Evolutionary conservation across 2,329 filamentous ascomycete species (phyloP), one percentile per base, ranked within the genome.

Genomic region (Drechslerella coelobrocha): DNA sequence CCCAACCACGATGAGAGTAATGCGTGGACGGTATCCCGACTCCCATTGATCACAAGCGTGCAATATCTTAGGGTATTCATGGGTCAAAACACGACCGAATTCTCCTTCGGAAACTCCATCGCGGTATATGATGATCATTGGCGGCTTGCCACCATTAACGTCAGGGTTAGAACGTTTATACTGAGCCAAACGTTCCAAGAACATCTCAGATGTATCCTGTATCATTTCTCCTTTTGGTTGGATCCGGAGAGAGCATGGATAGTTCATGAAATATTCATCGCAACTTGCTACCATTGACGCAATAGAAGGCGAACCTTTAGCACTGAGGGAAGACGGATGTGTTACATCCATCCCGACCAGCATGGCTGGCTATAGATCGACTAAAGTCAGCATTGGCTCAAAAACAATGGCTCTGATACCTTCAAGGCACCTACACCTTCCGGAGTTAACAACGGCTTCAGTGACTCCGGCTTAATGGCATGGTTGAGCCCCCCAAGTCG

Each of bases 81-180:
- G 72, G 0, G 85, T 80, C 0, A 94, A 79, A 0, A 96, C 88
- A 24, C 84, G 81, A 0, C 82, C 76, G 77, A 93, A 97, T 74
- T 96, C 91, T 0, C 91, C 73, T 76, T 96, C 92, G 0, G 90
- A 94, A 0, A 97, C 91, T 34, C 92, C 92, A 75, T 96, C 92
- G 26, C 92, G 88, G 80, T 91, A 97, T 39, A 96, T 84, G 72
- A 97, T 81, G 47, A 96, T 88, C 76, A 91, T 90, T 26, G 86
- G 82, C 0, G 92, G 92, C 0, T 87, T 81, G 0, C 74, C 74
- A 0, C 77, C 74, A 29, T 2, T 19, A 26, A 29, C 47, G 7
- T 51, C 27, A 19, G 21, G 9, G 2, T 45, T 53, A 10, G 21
- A 39, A 1, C 31, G 3, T n/a, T 27, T 56, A 26, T 61, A 68